Conservation (phyloP, 2,329 filamentous ascomycete genomes). For the Fulvia fulva region DNA sequence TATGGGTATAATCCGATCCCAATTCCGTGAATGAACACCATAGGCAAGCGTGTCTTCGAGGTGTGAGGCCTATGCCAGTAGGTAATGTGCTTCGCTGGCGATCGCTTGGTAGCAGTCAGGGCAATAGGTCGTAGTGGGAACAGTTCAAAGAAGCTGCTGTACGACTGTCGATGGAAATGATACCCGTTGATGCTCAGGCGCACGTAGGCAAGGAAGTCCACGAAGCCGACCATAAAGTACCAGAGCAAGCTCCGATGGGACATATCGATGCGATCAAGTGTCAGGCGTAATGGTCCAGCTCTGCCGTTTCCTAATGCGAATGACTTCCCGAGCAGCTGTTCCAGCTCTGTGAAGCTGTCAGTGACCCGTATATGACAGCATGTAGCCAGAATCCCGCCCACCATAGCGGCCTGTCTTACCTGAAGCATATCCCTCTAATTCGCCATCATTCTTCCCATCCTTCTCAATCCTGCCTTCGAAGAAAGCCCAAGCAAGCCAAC, state of each 20-base stretch:
- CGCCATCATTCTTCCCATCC: slow-evolving; percentile 49
- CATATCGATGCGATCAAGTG: slow-evolving; percentile 58
- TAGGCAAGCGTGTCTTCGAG: slow-evolving; percentile 53
- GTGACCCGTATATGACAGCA: too few species aligned
- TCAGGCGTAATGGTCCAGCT: slow-evolving; percentile 57
- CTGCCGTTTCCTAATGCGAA: slow-evolving; percentile 54
- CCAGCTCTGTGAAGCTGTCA: slow-evolving; percentile 37
- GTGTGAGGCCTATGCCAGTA: slow-evolving; percentile 63
- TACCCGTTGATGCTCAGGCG: slow-evolving; percentile 42
- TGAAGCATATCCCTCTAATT: slow-evolving; percentile 53
- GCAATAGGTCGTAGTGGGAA: slow-evolving; percentile 56
- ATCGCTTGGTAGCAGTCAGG: slow-evolving; percentile 44
- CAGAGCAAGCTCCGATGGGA: slow-evolving; percentile 27
- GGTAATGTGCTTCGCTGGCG: slow-evolving; percentile 49
- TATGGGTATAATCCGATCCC: slow-evolving; percentile 53
- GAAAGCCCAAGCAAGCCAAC: slow-evolving; percentile 66
- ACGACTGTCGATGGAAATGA: slow-evolving; percentile 50
- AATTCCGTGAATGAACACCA: slow-evolving; percentile 69
- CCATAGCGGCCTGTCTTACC: background rate
- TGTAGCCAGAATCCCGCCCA: too few species aligned
- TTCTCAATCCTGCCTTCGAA: slow-evolving; percentile 59
- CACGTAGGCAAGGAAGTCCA: slow-evolving; percentile 12
- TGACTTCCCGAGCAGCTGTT: slow-evolving; percentile 45
- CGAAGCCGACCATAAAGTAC: slow-evolving; percentile 15
- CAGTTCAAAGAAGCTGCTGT: slow-evolving; percentile 15